Evolutionary conservation across 164 flowering plant species (phyloP).

Genomic region (Sextonia rubra): DNA sequence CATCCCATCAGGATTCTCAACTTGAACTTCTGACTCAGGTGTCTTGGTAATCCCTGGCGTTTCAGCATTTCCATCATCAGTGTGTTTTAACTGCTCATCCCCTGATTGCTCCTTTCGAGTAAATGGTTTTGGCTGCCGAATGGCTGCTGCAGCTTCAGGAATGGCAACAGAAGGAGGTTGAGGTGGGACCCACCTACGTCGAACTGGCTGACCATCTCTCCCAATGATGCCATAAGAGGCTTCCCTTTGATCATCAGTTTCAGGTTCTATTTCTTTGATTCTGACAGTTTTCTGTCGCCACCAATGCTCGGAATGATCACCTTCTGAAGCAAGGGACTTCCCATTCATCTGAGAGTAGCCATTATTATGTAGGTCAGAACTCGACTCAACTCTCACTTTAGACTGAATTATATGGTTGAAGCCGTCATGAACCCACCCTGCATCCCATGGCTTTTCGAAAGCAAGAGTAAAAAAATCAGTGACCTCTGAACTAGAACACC

Average conservation of each 20-base stretch:
- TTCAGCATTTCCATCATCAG: constrained; percentile 42
- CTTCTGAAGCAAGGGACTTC: neutral
- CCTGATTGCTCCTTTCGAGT: constrained; percentile 31
- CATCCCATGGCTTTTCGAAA: constrained; percentile 79
- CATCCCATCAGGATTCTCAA: constrained; percentile 29
- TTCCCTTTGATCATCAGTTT: constrained; percentile 26
- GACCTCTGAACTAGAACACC: neutral
- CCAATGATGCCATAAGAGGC: constrained; percentile 18
- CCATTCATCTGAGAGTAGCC: constrained; percentile 33
- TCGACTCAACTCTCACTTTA: constrained; percentile 29
- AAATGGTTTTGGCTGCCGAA: constrained; percentile 62
- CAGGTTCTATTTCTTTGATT: constrained; percentile 60
- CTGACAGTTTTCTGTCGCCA: constrained; percentile 55
- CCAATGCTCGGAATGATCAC: constrained; percentile 48
- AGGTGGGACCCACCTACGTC: constrained; percentile 86
- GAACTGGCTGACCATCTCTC: constrained; percentile 32
- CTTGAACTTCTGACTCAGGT: constrained; percentile 57
- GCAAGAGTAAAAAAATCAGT: constrained; percentile 1
- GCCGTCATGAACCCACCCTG: constrained; percentile 32
- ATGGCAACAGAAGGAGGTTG: constrained; percentile 83
- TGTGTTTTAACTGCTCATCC: constrained; percentile 34
- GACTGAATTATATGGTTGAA: constrained; percentile 27
- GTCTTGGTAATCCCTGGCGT: constrained; percentile 54
- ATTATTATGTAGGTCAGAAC: constrained; percentile 28
- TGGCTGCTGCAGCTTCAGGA: constrained; percentile 93